Percentiles rank a stretch among this genome's conserved stretches.
Evolutionary conservation across 2,329 filamentous ascomycete species (phyloP).

Genomic region (Domatiomyces catenatus): DNA sequence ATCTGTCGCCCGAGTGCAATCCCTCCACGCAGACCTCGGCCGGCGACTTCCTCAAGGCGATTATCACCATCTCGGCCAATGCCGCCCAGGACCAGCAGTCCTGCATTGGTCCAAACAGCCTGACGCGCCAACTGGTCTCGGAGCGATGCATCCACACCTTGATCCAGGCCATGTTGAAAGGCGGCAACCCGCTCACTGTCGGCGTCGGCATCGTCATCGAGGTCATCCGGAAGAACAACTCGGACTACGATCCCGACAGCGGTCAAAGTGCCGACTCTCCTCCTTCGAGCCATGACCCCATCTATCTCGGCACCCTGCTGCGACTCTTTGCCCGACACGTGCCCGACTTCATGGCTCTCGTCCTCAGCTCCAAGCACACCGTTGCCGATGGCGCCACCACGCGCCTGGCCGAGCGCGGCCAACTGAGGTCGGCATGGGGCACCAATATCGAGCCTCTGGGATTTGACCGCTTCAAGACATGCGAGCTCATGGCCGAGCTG

Average conservation of each 20-base stretch:
- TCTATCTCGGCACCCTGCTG: conserved; percentile 82
- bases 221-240: conserved; percentile 98
- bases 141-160: conserved; percentile 66
- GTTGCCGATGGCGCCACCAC: conserved; percentile 41
- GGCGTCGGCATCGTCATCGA: conserved; percentile 96
- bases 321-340: conserved; percentile 81
- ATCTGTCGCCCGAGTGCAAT: conserved; percentile 68
- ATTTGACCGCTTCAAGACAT: conserved; percentile 97
- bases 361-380: conserved; percentile 55
- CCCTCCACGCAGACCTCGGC: conserved; percentile 91
- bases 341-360: conserved; percentile 82
- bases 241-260: conserved; percentile 91
- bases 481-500: conserved; percentile 94
- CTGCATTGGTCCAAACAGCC: conserved; percentile 95
- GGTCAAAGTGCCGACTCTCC: conserved; percentile 62
- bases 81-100: conserved; percentile 95
- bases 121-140: conserved; percentile 88
- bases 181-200: conserved; percentile 86
- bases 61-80: conserved; percentile 97
- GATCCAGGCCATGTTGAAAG: conserved; percentile 81
- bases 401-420: conserved; percentile 52
- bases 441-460: conserved; percentile 82
- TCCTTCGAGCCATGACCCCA: conserved; percentile 78
- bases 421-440: conserved; percentile 76
- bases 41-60: conserved; percentile 93